Evolutionary conservation across 1,139 yeast species (phyloP).

Genomic region (Scheffersomyces insectosa): DNA sequence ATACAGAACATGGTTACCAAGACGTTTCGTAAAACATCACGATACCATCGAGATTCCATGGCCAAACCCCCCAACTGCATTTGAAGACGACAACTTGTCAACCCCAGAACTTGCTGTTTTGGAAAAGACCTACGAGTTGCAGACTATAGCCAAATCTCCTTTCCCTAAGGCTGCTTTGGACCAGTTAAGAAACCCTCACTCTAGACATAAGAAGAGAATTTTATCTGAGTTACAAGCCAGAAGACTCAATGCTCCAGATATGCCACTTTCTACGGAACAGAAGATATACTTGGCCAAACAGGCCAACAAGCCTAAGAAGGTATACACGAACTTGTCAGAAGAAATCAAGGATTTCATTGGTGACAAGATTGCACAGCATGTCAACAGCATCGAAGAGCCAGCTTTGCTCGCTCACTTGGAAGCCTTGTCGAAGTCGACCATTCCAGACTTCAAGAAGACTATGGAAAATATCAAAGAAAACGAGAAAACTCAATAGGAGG

Average conservation of each 20-base stretch:
- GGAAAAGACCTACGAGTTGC: conserved; percentile 75
- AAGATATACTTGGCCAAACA: conserved; percentile 63
- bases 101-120: conserved; percentile 63
- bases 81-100: conserved; percentile 56
- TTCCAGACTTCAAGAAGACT: conserved; percentile 36
- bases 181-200: conserved; percentile 73
- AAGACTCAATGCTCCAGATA: conserved; percentile 65
- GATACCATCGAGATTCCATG: conserved; percentile 77
- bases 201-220: conserved; percentile 56
- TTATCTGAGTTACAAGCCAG: conserved; percentile 64
- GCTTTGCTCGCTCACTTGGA: conserved; percentile 42
- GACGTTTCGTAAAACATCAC: conserved; percentile 72
- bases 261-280: conserved; percentile 74
- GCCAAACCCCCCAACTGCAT: conserved; percentile 76
- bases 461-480: conserved; percentile 16
- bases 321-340: conserved; percentile 54
- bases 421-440: conserved; percentile 30
- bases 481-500: not conserved
- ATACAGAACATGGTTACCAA: conserved; percentile 73
- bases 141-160: conserved; percentile 64
- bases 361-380: conserved; percentile 58
- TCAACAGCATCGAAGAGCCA: conserved; percentile 43
- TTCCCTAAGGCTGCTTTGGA: conserved; percentile 66
- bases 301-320: conserved; percentile 46
- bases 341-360: conserved; percentile 76